Conservation (phyloP, 495 filamentous ascomycete species). For the Immersiella caudata region DNA sequence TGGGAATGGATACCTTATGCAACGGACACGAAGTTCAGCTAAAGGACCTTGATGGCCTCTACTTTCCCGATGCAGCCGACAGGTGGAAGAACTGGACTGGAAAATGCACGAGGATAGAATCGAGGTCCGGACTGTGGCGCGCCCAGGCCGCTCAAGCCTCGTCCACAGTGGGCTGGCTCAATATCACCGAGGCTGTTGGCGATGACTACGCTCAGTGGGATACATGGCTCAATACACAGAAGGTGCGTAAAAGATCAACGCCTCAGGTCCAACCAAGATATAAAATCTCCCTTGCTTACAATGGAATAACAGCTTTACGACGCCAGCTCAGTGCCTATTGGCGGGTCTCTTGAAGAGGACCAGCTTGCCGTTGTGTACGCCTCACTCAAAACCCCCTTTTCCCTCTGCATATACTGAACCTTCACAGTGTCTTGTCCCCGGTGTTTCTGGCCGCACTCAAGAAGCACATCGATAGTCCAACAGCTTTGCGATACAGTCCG, state of each 20-base stretch:
- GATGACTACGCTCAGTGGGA: too few relatives aligned
- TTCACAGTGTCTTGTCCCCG: not conserved
- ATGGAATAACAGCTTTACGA: not conserved
- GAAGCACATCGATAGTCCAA: not conserved
- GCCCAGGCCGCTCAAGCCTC: not conserved
- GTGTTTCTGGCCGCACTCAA: not conserved
- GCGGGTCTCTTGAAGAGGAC: not conserved
- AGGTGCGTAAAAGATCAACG: too few relatives aligned
- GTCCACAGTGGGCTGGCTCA: not conserved
- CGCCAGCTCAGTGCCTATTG: not conserved
- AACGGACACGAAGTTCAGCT: not conserved
- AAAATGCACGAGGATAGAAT: constrained; percentile 5
- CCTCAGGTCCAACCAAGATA: too few relatives aligned
- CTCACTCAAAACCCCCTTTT: not conserved
- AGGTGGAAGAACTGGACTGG: constrained; percentile 11
- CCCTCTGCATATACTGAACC: not conserved
- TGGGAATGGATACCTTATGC: constrained; percentile 5
- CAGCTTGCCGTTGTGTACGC: constrained; percentile 1
- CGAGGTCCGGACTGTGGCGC: not conserved
- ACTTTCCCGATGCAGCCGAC: not conserved
- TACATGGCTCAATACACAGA: too few relatives aligned
- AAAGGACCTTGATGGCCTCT: not conserved
- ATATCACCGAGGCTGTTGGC: too few relatives aligned
- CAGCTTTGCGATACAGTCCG: not conserved
- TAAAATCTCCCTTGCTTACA: too few relatives aligned